A percentile compares a stretch with the other conserved stretches of the same genome.
Conservation (phyloP, 108 stramenopile species). For the Cyclotella sp. region DNA sequence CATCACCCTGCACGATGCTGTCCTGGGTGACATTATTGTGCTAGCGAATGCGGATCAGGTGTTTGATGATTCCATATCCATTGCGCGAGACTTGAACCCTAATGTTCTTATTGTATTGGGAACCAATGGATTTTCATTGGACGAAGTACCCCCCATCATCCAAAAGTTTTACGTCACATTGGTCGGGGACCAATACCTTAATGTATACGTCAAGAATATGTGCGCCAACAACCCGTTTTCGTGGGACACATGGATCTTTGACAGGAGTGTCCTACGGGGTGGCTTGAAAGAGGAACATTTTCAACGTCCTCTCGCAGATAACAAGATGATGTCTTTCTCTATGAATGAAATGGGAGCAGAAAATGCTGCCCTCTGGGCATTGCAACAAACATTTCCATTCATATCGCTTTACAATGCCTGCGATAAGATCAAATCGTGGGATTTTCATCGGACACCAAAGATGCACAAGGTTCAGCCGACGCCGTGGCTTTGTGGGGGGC, state of each 20-base stretch:
- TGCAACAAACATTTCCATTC: background rate
- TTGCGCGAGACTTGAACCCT: background rate
- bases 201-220: background rate
- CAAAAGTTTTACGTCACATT: background rate
- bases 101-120: background rate
- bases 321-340: background rate
- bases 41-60: background rate
- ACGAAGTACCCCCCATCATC: background rate
- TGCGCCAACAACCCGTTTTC: background rate
- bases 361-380: background rate
- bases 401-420: background rate
- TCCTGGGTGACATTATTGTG: background rate
- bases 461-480: background rate
- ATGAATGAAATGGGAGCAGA: constrained; percentile 4
- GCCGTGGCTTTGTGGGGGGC: background rate
- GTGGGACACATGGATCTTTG: background rate
- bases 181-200: background rate
- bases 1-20: background rate
- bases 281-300: constrained; percentile 1
- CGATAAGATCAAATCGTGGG: background rate
- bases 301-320: background rate
- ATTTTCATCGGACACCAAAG: background rate
- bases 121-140: background rate
- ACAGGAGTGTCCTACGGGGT: background rate
- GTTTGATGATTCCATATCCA: background rate